A percentile compares a stretch with the other conserved stretches of the same genome.
Conservation (phyloP, 768 basidiomycete species). For the Chalciporus sphaerocephalus region DNA sequence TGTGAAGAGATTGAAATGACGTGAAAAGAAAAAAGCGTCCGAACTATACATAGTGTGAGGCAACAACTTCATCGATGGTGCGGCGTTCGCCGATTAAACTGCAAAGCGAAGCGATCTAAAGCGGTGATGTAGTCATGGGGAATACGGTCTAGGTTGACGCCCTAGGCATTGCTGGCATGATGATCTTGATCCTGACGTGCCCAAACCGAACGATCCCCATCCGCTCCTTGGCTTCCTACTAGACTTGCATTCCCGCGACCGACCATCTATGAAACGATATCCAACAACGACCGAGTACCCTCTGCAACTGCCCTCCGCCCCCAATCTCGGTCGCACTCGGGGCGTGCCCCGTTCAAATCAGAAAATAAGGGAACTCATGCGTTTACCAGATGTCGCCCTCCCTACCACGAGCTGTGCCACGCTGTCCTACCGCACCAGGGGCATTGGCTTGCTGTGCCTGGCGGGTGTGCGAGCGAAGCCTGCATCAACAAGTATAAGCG, state of each 20-base stretch:
- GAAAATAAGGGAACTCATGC: conserved; percentile 25
- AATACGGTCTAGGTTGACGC: conserved; percentile 18
- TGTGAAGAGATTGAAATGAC: conserved; percentile 21
- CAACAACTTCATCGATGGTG: conserved; percentile 33
- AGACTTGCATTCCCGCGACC: conserved; percentile 23
- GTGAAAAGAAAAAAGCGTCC: conserved; percentile 78
- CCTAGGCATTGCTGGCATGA: conserved; percentile 7
- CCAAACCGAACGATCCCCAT: conserved; percentile 18
- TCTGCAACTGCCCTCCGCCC: conserved; percentile 34
- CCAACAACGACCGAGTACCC: conserved; percentile 34
- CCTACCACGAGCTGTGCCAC: conserved; percentile 37
- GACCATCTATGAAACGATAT: conserved; percentile 34
- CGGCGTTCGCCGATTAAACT: conserved; percentile 18
- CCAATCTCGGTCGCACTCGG: conserved; percentile 43
- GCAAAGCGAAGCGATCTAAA: conserved; percentile 17
- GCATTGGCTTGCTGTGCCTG: conserved; percentile 60
- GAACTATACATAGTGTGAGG: conserved; percentile 48
- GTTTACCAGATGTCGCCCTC: conserved; percentile 47
- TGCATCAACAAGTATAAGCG: conserved; percentile 29
- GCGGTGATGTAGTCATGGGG: conserved; percentile 13
- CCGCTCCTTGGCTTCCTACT: conserved; percentile 16
- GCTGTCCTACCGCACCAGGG: conserved; percentile 45
- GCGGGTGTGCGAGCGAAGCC: conserved; percentile 84
- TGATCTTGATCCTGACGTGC: conserved; percentile 22
- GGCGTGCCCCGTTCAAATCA: conserved; percentile 37